Percentiles rank a stretch among this genome's conserved stretches.
Conservation (phyloP, 2,329 filamentous ascomycete species). For the Aspergillus fructus region DNA sequence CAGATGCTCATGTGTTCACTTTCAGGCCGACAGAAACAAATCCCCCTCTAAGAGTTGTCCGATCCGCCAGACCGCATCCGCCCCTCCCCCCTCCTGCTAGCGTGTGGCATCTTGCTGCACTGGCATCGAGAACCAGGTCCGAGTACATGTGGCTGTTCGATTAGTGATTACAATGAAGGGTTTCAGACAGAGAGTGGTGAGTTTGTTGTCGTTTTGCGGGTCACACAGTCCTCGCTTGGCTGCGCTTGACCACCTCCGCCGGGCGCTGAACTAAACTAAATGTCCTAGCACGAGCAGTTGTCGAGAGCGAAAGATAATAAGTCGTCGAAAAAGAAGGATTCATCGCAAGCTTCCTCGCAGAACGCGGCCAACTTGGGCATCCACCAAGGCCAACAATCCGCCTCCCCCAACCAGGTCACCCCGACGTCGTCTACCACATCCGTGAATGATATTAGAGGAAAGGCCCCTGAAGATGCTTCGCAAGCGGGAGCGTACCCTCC, state of each 20-base stretch:
- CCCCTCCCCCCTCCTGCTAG: constrained; percentile 30
- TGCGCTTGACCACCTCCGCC: constrained; percentile 24
- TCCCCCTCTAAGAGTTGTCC: constrained; percentile 23
- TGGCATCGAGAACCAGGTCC: constrained; percentile 29
- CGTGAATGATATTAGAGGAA: constrained; percentile 80
- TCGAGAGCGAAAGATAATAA: constrained; percentile 89
- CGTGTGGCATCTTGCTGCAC: constrained; percentile 37
- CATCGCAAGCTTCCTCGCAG: constrained; percentile 73
- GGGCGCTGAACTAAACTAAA: constrained; percentile 19
- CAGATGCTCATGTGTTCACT: constrained; percentile 30
- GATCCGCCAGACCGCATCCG: constrained; percentile 15
- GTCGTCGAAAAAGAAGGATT: constrained; percentile 64
- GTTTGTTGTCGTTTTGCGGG: constrained; percentile 38
- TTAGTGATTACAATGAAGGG: constrained; percentile 76
- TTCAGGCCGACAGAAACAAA: constrained; percentile 32
- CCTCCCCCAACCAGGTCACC: constrained; percentile 65
- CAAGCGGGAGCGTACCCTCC: constrained; percentile 31
- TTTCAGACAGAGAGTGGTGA: constrained; percentile 95
- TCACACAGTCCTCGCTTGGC: constrained; percentile 14
- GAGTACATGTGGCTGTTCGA: constrained; percentile 38
- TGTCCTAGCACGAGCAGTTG: constrained; percentile 72
- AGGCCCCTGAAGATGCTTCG: constrained; percentile 54
- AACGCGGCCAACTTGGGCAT: constrained; percentile 56
- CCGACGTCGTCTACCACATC: constrained; percentile 88
- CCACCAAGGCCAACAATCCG: constrained; percentile 54